Percentiles rank a stretch among this genome's conserved stretches.
These are phyloP conservation scores for Annulohypoxylon moriforme DNA, from an alignment of 495 filamentous ascomycete genomes.

Conservation along the genomic window DNA sequence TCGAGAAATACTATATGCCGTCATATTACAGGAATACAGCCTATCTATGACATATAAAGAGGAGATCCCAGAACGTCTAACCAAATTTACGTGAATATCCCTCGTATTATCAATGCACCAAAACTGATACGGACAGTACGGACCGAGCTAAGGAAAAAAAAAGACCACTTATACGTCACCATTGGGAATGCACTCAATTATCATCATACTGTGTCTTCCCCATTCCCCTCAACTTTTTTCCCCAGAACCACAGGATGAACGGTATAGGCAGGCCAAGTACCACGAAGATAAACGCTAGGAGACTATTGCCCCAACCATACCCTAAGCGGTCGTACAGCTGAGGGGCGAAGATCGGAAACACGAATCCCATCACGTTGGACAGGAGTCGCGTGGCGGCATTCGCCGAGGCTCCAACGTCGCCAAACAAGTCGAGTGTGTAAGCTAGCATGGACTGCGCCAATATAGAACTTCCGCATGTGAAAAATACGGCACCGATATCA, in stretches of 20 bases:
- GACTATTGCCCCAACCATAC: conserved; percentile 63
- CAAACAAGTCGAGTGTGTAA: conserved; percentile 58
- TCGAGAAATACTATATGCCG: background rate
- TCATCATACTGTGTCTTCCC: conserved; percentile 20
- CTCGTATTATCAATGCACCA: background rate
- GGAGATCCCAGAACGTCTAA: background rate
- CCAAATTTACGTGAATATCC: background rate
- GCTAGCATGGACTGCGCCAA: conserved; percentile 74
- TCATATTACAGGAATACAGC: background rate
- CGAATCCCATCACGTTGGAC: conserved; percentile 50
- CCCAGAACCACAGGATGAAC: conserved; percentile 53
- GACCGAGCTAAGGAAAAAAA: too few species aligned
- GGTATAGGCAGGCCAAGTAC: conserved; percentile 56
- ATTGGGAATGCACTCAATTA: background rate
- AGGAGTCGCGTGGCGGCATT: conserved; percentile 35
- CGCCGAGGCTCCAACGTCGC: conserved; percentile 36
- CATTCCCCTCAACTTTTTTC: conserved; percentile 42
- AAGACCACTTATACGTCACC: background rate
- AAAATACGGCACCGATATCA: conserved; percentile 64
- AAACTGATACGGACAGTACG: background rate
- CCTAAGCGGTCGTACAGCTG: conserved; percentile 61
- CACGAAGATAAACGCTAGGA: conserved; percentile 62
- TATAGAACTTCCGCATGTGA: conserved; percentile 67
- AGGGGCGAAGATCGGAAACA: conserved; percentile 64
- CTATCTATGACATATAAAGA: background rate